Base-by-base conservation (phyloP, 345 rosid genomes). In the Linum tenue region DNA sequence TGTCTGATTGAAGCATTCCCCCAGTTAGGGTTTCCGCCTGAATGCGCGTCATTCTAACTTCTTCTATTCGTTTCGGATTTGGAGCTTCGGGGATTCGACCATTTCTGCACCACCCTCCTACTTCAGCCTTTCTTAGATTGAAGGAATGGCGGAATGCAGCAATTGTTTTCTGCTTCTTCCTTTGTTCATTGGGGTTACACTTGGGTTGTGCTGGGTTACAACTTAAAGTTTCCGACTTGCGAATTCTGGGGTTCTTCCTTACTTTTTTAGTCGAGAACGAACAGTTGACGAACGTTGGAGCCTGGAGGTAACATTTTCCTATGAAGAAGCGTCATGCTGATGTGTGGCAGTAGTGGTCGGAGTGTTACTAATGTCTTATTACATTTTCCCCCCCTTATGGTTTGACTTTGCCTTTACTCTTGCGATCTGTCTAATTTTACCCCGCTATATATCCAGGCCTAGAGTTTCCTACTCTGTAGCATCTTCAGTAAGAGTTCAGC, bases 361-460 rank as follows among this genome's bases (percentile, higher is more conserved):
- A 22, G 31, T 22, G 31, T 22, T 22, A 22, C 31, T 22, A 22
- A 22, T 22, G 31, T 22, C 31, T 22, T 22, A 22, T 22, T 22
- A 22, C 31, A 22, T 22, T 22, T 22, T 22, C 1, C 1, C 31
- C 1, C 31, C 31, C 31, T 22, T 22, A 22, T 22, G 31, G 31
- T 22, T 22, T 22, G 31, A 22, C 31, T 22, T 22, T 22, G 31
- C 31, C 31, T 22, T 22, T 22, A 22, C 31, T 22, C 31, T 22
- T 22, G 31, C 31, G 31, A 22, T 22, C 31, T 22, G 31, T 22
- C 31, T 22, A 22, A 48, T 42, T 57, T 66, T 44, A 59, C 31
- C 59, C 67, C 8, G 67, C 58, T 65, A 50, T 75, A 74, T 55
- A 55, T 39, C 50, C 86, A 83, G 90, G 81, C 72, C 62, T 59